Base-by-base conservation (phyloP, 129 eudicot genomes). In the Flaveria sonorensis region DNA sequence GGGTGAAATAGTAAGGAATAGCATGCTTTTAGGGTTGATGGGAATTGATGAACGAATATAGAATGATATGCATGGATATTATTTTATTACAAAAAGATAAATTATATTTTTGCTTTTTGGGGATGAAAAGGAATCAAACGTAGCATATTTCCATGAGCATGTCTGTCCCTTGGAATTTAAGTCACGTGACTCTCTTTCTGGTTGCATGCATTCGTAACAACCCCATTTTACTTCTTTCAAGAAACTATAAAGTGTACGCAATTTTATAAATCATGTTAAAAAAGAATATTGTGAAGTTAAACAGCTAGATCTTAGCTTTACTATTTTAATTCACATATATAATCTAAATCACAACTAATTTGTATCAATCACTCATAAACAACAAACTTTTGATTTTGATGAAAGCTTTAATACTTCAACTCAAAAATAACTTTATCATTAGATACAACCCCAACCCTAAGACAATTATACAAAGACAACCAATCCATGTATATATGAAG, bases 41-140 rank as follows among this genome's bases (percentile, higher is more conserved):
- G 82, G 82, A 71, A 79, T 79, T 61, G 82, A 62, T 79, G 82
- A 79, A 61, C 61, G 77, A 79, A 71, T 79, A 79, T 79, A 71
- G 82, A 79, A 79, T 71, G 77, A 79, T 79, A 79, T 79, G 82
- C 77, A 79, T 79, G 77, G 82, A 71, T 79, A 79, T 62, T 79
- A 79, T 48, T 79, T 46, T 79, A 79, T 71, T 72, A 32, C 55
- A 71, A 20, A 79, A 79, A 78, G 77, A 79, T 79, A 30, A 79
- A 60, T 79, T 71, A 79, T 79, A 71, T 61, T 71, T 50, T 71
- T 79, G 66, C 82, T 61, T 71, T 79, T 62, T 79, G 77, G 72
- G 77, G 82, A 79, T 62, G 82, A 48, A 71, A 79, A 71, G 82
- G 82, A 79, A 79, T 79, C 77, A 79, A 79, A 47, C 15, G 72